phyloP scores from a whole-genome alignment of 202 grass and related monocot species.

The Carex arenaria region DNA sequence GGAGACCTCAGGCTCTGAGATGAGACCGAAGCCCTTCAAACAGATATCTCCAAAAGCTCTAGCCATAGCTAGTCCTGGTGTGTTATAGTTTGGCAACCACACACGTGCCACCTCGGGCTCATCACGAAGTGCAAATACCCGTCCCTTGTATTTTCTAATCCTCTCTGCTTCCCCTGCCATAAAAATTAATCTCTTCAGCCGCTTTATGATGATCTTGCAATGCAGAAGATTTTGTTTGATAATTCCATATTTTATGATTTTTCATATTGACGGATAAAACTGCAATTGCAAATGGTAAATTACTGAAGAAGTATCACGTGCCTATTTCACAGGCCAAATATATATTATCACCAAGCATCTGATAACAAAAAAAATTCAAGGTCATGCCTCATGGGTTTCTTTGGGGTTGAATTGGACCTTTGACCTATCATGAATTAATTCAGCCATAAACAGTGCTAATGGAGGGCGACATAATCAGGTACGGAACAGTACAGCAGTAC shows the following conservation, averaged over 20 bases:
- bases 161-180: conserved; percentile 76
- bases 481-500: neutral
- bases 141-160: conserved; percentile 70
- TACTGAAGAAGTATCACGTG: neutral
- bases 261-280: neutral
- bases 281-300: neutral
- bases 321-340: neutral
- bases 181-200: conserved; percentile 13
- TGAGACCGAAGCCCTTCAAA: conserved; percentile 83
- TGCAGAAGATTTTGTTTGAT: neutral
- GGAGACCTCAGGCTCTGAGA: conserved; percentile 75
- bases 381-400: neutral
- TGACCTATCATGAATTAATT: neutral
- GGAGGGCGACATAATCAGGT: neutral
- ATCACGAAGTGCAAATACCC: conserved; percentile 83
- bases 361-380: neutral
- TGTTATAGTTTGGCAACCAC: conserved; percentile 81
- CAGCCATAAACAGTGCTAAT: neutral
- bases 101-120: conserved; percentile 87
- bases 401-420: neutral
- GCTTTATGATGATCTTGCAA: neutral
- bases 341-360: neutral
- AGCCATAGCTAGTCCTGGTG: conserved; percentile 91
- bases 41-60: conserved; percentile 96
- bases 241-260: neutral